Conservation (phyloP, 2,329 filamentous ascomycete species). For the Dactylella cylindrospora region DNA sequence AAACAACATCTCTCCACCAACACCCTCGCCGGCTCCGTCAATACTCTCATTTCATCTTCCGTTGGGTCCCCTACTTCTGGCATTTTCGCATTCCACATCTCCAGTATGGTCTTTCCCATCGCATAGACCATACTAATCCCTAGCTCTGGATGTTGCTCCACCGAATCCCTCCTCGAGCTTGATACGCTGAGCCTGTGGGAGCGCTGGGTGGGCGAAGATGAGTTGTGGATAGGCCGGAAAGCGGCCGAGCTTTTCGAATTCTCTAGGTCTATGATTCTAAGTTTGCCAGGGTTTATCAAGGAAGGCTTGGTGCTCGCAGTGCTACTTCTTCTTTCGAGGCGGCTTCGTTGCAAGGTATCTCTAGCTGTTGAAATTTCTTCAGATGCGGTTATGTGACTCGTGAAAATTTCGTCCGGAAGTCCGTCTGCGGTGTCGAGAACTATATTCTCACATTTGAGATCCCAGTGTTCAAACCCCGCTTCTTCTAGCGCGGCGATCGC, state of each 20-base stretch:
- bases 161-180: slow-evolving; percentile 13
- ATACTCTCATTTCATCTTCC: slow-evolving; percentile 7
- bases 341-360: slow-evolving; percentile 19
- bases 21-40: slow-evolving; percentile 19
- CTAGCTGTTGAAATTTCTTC: slow-evolving; percentile 8
- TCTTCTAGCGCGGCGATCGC: slow-evolving; percentile 30
- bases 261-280: slow-evolving; percentile 40
- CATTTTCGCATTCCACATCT: slow-evolving; percentile 28
- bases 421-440: slow-evolving; percentile 34
- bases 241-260: slow-evolving; percentile 29
- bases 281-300: slow-evolving; percentile 28
- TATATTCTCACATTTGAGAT: slow-evolving; percentile 43
- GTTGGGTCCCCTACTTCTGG: slow-evolving; percentile 17
- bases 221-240: slow-evolving; percentile 16
- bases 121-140: slow-evolving; percentile 42
- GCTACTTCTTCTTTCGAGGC: slow-evolving; percentile 22
- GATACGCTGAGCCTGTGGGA: slow-evolving; percentile 4
- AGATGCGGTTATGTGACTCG: slow-evolving; percentile 21
- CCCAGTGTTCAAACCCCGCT: slow-evolving; percentile 41
- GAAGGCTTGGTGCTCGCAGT: slow-evolving; percentile 25
- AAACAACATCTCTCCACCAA: slow-evolving; percentile 30
- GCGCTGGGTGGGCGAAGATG: no score
- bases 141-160: slow-evolving; percentile 27
- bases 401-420: slow-evolving; percentile 27
- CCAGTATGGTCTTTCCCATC: slow-evolving; percentile 39